Evolutionary conservation across 257 asterid species (phyloP).

Genomic region (Solanum medicagineum): DNA sequence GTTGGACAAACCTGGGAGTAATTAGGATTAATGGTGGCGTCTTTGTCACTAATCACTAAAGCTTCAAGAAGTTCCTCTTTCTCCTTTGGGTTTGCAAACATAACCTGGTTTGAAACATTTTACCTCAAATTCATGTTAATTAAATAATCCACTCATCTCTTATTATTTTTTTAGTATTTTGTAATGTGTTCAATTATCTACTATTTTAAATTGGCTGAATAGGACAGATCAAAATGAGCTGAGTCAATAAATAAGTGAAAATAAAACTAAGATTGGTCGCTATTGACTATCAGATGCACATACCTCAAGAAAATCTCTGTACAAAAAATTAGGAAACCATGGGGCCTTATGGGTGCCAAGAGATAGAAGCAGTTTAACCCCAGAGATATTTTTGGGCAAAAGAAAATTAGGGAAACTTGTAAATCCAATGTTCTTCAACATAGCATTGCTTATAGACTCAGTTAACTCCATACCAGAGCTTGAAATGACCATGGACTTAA

Average conservation of each 20-base stretch:
- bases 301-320: constrained; percentile 7
- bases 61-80: constrained; percentile 9
- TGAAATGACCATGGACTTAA: constrained; percentile 5
- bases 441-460: not conserved
- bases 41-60: not conserved
- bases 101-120: not conserved
- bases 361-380: not conserved
- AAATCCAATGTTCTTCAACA: not conserved
- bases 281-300: not conserved
- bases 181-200: too few relatives aligned
- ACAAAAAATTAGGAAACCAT: constrained; percentile 6
- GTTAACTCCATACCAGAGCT: not conserved
- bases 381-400: constrained; percentile 4
- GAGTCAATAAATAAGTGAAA: too few relatives aligned
- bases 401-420: not conserved
- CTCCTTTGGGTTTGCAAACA: constrained; percentile 1
- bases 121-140: too few relatives aligned
- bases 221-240: too few relatives aligned
- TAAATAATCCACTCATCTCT: too few relatives aligned
- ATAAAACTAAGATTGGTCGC: too few relatives aligned
- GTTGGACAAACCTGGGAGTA: constrained; percentile 2
- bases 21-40: not conserved
- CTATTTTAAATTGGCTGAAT: too few relatives aligned
- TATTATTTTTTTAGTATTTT: too few relatives aligned
- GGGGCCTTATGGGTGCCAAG: not conserved